These are phyloP conservation scores for Suillus ampliporus DNA, from an alignment of 768 basidiomycete species.

Conservation along the genomic window DNA sequence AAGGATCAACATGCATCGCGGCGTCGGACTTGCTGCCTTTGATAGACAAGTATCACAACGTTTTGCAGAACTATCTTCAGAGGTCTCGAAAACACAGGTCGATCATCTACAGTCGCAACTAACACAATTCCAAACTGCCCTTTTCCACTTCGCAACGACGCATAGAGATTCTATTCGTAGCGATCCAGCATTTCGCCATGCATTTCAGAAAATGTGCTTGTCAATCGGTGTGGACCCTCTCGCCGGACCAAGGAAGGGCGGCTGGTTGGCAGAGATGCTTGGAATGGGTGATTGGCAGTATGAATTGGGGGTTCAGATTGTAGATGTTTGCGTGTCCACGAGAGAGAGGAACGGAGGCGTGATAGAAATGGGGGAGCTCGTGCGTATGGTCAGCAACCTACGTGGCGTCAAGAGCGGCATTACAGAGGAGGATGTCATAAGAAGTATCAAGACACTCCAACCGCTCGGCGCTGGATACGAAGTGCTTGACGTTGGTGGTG, in stretches of 20 bases:
- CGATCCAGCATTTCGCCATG: slow-evolving; percentile 88
- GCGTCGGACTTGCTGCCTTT: slow-evolving; percentile 88
- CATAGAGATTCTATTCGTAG: slow-evolving; percentile 85
- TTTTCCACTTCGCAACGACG: slow-evolving; percentile 78
- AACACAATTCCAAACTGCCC: slow-evolving; percentile 79
- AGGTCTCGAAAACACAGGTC: slow-evolving; percentile 78
- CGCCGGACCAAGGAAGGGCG: slow-evolving; percentile 82
- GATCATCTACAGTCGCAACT: slow-evolving; percentile 82
- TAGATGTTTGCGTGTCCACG: slow-evolving; percentile 89
- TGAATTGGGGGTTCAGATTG: slow-evolving; percentile 94
- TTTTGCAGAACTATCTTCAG: slow-evolving; percentile 80
- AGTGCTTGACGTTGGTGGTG: slow-evolving; percentile 70
- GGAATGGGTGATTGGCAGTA: slow-evolving; percentile 94
- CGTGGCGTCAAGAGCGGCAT: slow-evolving; percentile 74
- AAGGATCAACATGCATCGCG: slow-evolving; percentile 62
- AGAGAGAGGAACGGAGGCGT: slow-evolving; percentile 91
- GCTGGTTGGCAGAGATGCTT: slow-evolving; percentile 91
- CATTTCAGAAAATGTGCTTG: slow-evolving; percentile 95
- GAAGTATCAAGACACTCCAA: slow-evolving; percentile 84
- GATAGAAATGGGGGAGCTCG: slow-evolving; percentile 86
- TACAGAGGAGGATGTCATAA: slow-evolving; percentile 83
- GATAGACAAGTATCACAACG: slow-evolving; percentile 79
- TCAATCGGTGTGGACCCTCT: slow-evolving; percentile 95
- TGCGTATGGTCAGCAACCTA: slow-evolving; percentile 77
- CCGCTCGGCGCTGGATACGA: slow-evolving; percentile 94